Conservation (phyloP, 2,329 filamentous ascomycete species). For the Neoscytalidium dimidiatum region DNA sequence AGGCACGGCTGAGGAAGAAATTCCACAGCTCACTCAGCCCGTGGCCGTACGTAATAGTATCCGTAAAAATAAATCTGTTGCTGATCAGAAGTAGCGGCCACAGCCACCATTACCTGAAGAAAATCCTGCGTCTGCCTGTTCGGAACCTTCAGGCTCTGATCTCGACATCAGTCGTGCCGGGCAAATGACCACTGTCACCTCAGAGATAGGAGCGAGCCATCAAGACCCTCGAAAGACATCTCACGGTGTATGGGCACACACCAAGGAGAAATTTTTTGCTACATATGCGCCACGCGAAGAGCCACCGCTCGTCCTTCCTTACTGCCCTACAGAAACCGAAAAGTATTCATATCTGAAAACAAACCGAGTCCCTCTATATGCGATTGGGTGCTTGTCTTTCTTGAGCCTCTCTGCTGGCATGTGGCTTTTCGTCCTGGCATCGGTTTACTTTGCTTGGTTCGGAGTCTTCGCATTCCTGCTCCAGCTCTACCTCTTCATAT, state of each 20-base stretch:
- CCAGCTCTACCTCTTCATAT: slow-evolving; percentile 45
- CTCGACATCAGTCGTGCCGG: too few relatives aligned
- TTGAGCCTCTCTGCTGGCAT: slow-evolving; percentile 44
- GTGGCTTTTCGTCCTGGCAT: slow-evolving; percentile 45
- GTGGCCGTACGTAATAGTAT: too few relatives aligned
- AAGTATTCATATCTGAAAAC: slow-evolving; percentile 44
- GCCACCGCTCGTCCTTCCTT: slow-evolving; percentile 38
- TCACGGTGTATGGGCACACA: background rate
- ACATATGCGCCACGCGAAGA: slow-evolving; percentile 39
- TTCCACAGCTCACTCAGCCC: too few relatives aligned
- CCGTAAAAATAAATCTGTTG: too few relatives aligned
- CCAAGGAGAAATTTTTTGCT: slow-evolving; percentile 25
- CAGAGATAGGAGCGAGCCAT: too few relatives aligned
- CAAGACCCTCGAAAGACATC: background rate
- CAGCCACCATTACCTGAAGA: too few relatives aligned
- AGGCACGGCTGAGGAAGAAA: background rate
- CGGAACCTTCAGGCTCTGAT: too few relatives aligned
- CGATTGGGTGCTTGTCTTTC: slow-evolving; percentile 44
- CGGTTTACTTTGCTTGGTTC: slow-evolving; percentile 42
- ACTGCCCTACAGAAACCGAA: slow-evolving; percentile 42
- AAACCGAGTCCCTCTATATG: slow-evolving; percentile 43
- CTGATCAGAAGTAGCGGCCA: too few relatives aligned
- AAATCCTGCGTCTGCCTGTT: too few relatives aligned
- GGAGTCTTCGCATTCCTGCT: slow-evolving; percentile 41
- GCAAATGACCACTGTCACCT: too few relatives aligned